Evolutionary conservation across 2,329 filamentous ascomycete genomes (phyloP), one percentile per base, ranked within the genome.

Genomic region (Nemania sp.): DNA sequence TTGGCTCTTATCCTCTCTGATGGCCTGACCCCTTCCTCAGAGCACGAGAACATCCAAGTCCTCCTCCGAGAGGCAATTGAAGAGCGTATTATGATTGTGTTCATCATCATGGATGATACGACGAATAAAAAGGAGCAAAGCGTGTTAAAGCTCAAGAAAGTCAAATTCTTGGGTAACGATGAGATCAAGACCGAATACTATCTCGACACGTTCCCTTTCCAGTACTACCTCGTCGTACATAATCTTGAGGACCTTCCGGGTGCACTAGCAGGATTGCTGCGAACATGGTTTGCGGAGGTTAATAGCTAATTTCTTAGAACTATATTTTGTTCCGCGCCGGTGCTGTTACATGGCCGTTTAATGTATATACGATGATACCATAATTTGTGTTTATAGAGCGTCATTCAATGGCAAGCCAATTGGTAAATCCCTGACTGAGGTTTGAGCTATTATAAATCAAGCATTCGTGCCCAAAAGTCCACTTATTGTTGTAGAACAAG

Each of bases 41-140:
- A 94, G 55, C 95, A 98, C 79, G 93, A 94, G 20, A 86, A 88
- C 5, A 94, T 99, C 73, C 88, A 92, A 18, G 86, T 93, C 5
- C 86, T 98, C 24, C 89, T 99, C 11, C 87, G 96, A 10, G 91
- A 95, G 80, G 95, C 96, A 0, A 90, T 94, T 76, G 94, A 98
- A 79, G 93, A 98, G 81, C 87, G 94, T 18, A 97, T 99, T 77
- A 98, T 99, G 93, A 90, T 98, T 70, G 95, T 99, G 5, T 99
- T 99, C 79, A 93, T 99, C 74, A 92, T 99, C 75, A 93, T 99
- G 77, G 96, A 99, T 82, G 86, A 88, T 73, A 83, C 81, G 72
- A 79, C 79, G 73, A 79, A 71, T 45, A 74, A 74, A 47, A 82
- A 84, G 71, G 84, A 85, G 72, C 81, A 84, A 58, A 92, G 90